phyloP scores from a whole-genome alignment of 768 basidiomycete genomes.

The Fomitopsis serialis region DNA sequence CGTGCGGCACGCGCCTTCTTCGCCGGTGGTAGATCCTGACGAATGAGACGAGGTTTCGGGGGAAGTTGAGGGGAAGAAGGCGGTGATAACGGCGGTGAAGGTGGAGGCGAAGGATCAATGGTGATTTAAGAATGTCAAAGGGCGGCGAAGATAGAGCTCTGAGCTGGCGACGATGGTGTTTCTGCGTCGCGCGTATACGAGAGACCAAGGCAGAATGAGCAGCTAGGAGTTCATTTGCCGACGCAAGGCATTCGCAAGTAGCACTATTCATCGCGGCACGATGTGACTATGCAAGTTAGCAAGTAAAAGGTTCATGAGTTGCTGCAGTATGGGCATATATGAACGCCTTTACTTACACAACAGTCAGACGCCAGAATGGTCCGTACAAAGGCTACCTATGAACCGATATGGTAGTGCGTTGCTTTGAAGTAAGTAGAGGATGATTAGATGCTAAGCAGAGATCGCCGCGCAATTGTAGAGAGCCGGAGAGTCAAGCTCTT shows the following conservation, averaged over 20 bases:
- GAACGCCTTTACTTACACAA: no score
- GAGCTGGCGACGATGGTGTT: constrained; percentile 50
- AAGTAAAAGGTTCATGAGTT: no score
- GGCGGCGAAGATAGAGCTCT: constrained; percentile 52
- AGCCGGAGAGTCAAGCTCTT: no score
- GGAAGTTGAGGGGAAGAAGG: constrained; percentile 37
- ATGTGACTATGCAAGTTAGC: no score
- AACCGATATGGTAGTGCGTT: no score
- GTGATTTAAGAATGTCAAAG: constrained; percentile 46
- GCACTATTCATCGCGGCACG: neutral
- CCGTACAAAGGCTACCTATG: no score
- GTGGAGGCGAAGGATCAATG: constrained; percentile 53
- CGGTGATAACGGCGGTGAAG: constrained; percentile 44
- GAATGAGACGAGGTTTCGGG: constrained; percentile 33
- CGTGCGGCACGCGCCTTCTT: constrained; percentile 68
- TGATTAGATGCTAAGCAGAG: no score
- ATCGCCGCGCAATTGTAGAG: no score
- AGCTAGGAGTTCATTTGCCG: constrained; percentile 62
- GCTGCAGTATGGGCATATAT: no score
- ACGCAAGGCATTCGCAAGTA: constrained; percentile 39
- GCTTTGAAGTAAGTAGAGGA: no score
- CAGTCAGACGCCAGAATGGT: no score
- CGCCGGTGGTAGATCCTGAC: constrained; percentile 54
- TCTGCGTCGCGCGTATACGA: constrained; percentile 52
- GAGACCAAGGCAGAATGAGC: constrained; percentile 55